Conservation (phyloP, 805 yeast genomes). For the Candida insectorum region DNA sequence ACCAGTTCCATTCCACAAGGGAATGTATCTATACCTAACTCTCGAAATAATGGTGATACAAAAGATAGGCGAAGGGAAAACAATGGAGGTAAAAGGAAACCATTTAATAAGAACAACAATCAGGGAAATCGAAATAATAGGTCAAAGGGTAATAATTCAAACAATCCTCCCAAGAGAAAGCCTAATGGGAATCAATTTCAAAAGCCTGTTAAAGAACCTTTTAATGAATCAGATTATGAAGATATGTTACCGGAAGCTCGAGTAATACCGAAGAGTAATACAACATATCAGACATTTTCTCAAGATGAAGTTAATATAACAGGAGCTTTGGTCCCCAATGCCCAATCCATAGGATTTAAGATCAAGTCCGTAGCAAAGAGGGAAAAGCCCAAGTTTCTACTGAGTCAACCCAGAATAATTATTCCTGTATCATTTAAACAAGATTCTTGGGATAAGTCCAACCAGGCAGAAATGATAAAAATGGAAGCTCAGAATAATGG, state of each 20-base stretch:
- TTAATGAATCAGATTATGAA: no score
- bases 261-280: conserved; percentile 18
- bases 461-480: conserved; percentile 58
- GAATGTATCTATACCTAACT: no score
- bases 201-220: no score
- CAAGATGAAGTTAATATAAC: conserved; percentile 18
- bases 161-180: conserved; percentile 1
- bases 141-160: neutral
- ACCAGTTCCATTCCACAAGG: conserved; percentile 3
- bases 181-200: no score
- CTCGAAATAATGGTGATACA: no score
- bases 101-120: neutral
- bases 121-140: neutral
- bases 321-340: conserved; percentile 29
- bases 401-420: conserved; percentile 33
- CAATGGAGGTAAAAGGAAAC: conserved; percentile 1
- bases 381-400: conserved; percentile 33
- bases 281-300: conserved; percentile 17
- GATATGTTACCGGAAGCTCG: conserved; percentile 8
- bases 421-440: conserved; percentile 30
- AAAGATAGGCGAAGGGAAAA: neutral
- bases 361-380: conserved; percentile 15
- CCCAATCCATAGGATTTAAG: conserved; percentile 28
- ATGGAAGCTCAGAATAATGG: conserved; percentile 45
- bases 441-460: conserved; percentile 69